These are phyloP conservation scores for Penicillium digitatum DNA, from an alignment of 2,329 filamentous ascomycete genomes.

Conservation along the genomic window DNA sequence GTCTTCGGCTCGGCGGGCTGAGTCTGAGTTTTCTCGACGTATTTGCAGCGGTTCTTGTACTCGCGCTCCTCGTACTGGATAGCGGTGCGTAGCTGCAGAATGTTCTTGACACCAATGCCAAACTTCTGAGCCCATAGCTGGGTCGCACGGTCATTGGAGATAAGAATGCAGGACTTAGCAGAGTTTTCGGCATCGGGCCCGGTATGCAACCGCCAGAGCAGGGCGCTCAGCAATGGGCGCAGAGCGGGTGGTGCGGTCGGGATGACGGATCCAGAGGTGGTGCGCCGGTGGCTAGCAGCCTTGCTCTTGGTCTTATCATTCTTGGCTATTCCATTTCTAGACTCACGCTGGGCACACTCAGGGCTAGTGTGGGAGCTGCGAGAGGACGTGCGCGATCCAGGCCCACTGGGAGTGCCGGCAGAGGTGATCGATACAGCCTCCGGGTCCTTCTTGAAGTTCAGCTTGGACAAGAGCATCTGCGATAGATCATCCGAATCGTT, in stretches of 20 bases:
- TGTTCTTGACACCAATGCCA: slow-evolving; percentile 46
- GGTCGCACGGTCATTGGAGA: slow-evolving; percentile 44
- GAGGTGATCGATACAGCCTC: slow-evolving; percentile 41
- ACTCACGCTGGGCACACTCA: slow-evolving; percentile 35
- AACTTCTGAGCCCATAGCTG: slow-evolving; percentile 48
- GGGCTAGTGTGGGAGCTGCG: slow-evolving; percentile 46
- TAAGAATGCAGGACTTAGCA: slow-evolving; percentile 40
- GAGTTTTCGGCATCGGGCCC: slow-evolving; percentile 32
- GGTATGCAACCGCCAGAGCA: slow-evolving; percentile 45
- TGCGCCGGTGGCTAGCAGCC: slow-evolving; percentile 30
- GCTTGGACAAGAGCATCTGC: slow-evolving; percentile 47
- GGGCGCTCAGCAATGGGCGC: slow-evolving; percentile 43
- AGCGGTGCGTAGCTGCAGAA: slow-evolving; percentile 46
- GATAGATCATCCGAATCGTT: slow-evolving; percentile 39
- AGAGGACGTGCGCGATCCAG: slow-evolving; percentile 43
- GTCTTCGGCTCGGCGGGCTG: slow-evolving; percentile 39
- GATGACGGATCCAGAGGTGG: slow-evolving; percentile 33
- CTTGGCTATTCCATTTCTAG: slow-evolving; percentile 21
- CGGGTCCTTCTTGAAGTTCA: slow-evolving; percentile 46
- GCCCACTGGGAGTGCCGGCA: slow-evolving; percentile 41
- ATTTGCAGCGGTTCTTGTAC: slow-evolving; percentile 45
- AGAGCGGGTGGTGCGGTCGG: slow-evolving; percentile 40
- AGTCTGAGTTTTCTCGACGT: slow-evolving; percentile 43
- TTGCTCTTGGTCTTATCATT: slow-evolving; percentile 21
- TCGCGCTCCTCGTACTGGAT: slow-evolving; percentile 47